Conservation (phyloP, 1,139 yeast species). For the Geotrichum aggregatum region DNA sequence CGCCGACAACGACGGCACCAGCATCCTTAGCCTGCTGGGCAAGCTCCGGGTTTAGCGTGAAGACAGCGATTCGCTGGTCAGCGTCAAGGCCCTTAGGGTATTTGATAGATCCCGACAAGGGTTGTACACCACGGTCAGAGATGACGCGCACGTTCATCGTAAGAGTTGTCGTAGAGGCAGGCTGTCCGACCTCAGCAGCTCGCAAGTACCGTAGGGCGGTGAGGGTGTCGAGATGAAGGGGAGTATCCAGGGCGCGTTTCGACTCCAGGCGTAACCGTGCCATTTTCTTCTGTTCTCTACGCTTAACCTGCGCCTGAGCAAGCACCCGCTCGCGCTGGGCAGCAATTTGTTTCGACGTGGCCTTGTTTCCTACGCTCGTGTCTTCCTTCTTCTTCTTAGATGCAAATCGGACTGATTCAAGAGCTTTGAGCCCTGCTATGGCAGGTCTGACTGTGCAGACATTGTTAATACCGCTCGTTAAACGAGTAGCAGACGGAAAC, state of each 20-base stretch:
- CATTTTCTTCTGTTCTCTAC: constrained; percentile 28
- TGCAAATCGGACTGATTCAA: constrained; percentile 25
- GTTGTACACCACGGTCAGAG: constrained; percentile 74
- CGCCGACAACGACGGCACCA: constrained; percentile 66
- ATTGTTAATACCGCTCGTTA: constrained; percentile 7
- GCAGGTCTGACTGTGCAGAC: constrained; percentile 9
- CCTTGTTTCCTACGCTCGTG: constrained; percentile 29
- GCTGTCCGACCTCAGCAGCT: constrained; percentile 87
- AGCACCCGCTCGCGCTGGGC: constrained; percentile 33
- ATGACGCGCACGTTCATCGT: constrained; percentile 63
- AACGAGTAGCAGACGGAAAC: constrained; percentile 8
- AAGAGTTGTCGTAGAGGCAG: constrained; percentile 62
- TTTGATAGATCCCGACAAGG: constrained; percentile 65
- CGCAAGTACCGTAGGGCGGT: constrained; percentile 73
- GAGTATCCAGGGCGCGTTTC: constrained; percentile 33
- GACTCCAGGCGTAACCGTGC: constrained; percentile 30
- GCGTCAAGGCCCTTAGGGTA: constrained; percentile 73
- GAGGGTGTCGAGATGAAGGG: constrained; percentile 68
- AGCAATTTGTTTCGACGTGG: constrained; percentile 36
- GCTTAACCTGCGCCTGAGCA: constrained; percentile 24
- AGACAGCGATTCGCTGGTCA: constrained; percentile 58
- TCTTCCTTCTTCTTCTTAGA: constrained; percentile 29
- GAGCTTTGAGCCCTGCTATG: constrained; percentile 3
- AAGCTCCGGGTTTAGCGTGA: constrained; percentile 55
- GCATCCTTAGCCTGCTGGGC: constrained; percentile 52